Conservation (phyloP, 2,329 filamentous ascomycete genomes). For the Aspergillus sp. region DNA sequence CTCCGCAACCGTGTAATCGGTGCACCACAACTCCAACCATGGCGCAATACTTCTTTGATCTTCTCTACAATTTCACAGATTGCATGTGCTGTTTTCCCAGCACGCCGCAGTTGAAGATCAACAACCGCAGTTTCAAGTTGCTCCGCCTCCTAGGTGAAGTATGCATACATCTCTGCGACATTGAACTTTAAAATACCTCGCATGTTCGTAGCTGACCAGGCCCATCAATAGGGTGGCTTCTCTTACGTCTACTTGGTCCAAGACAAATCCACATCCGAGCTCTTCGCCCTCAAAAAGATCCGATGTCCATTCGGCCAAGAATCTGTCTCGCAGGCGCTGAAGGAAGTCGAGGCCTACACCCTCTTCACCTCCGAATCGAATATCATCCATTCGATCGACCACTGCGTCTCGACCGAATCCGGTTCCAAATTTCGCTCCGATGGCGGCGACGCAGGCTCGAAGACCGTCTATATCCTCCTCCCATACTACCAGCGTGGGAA, state of each 20-base stretch:
- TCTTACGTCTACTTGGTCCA: constrained; percentile 99
- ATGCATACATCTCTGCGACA: constrained; percentile 23
- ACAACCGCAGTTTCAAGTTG: constrained; percentile 93
- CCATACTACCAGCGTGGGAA: constrained; percentile 96
- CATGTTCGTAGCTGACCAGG: neutral
- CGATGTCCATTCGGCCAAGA: constrained; percentile 96
- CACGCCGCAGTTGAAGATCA: constrained; percentile 92
- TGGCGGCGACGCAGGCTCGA: constrained; percentile 62
- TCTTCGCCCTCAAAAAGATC: constrained; percentile 98
- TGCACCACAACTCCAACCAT: constrained; percentile 43
- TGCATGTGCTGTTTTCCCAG: constrained; percentile 96
- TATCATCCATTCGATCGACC: constrained; percentile 83
- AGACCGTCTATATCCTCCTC: constrained; percentile 94
- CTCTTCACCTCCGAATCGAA: constrained; percentile 79
- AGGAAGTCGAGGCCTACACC: constrained; percentile 94
- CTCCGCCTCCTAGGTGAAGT: constrained; percentile 89
- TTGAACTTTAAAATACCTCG: neutral
- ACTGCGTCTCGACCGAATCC: constrained; percentile 73
- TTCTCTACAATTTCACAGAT: constrained; percentile 87
- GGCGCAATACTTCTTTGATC: constrained; percentile 82
- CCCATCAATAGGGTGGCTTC: constrained; percentile 73
- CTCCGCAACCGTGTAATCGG: constrained; percentile 11
- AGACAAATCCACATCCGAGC: constrained; percentile 75
- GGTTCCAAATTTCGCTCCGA: constrained; percentile 54
- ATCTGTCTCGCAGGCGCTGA: constrained; percentile 89